A percentile compares a stretch with the other conserved stretches of the same genome.
These are phyloP conservation scores for Daucus carota DNA, from an alignment of 129 eudicot genomes.

Conservation along the genomic window DH1_v3.0 NC_030383.2:9512501-9513000, in stretches of 20 bases:
- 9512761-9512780: conserved; percentile 24
- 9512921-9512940: neutral
- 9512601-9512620: conserved; percentile 11
- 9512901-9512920: neutral
- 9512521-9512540: neutral
- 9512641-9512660: too few relatives aligned
- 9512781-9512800: conserved; percentile 52
- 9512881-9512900: conserved; percentile 33
- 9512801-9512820: conserved; percentile 82
- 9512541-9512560: too few relatives aligned
- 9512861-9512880: conserved; percentile 80
- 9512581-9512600: neutral
- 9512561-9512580: neutral
- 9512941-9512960: conserved; percentile 4
- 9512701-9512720: conserved; percentile 46
- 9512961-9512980: too few relatives aligned
- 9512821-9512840: conserved; percentile 50
- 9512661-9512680: too few relatives aligned
- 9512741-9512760: conserved; percentile 57
- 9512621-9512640: too few relatives aligned
- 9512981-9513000: conserved; percentile 50
- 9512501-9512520: neutral
- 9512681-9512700: too few relatives aligned
- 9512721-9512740: conserved; percentile 57
- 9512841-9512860: conserved; percentile 69